Evolutionary conservation across 306 rosid genomes (phyloP).

Genomic region (Dryas alaskensis): DNA sequence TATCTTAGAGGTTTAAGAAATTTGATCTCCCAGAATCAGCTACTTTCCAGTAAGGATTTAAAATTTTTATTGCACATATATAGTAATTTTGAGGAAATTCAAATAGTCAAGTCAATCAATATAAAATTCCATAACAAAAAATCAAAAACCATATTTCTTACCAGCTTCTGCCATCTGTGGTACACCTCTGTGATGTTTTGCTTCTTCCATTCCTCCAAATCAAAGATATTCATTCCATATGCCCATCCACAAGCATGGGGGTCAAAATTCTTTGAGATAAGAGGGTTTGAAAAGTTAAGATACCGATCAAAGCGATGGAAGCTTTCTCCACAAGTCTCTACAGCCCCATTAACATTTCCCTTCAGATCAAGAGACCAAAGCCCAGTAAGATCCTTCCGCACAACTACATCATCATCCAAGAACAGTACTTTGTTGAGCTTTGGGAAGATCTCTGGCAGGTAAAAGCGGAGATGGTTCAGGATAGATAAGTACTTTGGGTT

Average conservation of each 20-base stretch:
- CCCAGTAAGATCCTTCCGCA: constrained; percentile 81
- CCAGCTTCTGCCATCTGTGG: constrained; percentile 97
- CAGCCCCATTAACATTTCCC: constrained; percentile 96
- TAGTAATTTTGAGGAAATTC: not conserved
- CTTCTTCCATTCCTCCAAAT: constrained; percentile 88
- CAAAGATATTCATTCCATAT: constrained; percentile 94
- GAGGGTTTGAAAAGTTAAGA: constrained; percentile 94
- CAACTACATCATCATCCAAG: constrained; percentile 95
- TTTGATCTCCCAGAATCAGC: not conserved
- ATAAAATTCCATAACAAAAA: constrained; percentile 4
- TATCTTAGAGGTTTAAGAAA: not conserved
- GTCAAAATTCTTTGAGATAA: constrained; percentile 79
- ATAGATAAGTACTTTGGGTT: constrained; percentile 95
- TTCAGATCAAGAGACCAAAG: constrained; percentile 86
- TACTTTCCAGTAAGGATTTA: not conserved
- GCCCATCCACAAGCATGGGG: constrained; percentile 99
- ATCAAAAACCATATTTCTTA: constrained; percentile 30
- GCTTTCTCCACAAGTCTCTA: constrained; percentile 94
- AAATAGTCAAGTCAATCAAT: not conserved
- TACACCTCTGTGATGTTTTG: constrained; percentile 90
- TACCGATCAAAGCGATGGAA: constrained; percentile 95
- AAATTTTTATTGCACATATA: not conserved
- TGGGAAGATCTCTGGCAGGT: constrained; percentile 92
- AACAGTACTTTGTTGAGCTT: constrained; percentile 84
- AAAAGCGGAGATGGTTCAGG: constrained; percentile 97